Conservation (phyloP, 805 yeast species). For the Sugiyamaella mastotermitis region DNA sequence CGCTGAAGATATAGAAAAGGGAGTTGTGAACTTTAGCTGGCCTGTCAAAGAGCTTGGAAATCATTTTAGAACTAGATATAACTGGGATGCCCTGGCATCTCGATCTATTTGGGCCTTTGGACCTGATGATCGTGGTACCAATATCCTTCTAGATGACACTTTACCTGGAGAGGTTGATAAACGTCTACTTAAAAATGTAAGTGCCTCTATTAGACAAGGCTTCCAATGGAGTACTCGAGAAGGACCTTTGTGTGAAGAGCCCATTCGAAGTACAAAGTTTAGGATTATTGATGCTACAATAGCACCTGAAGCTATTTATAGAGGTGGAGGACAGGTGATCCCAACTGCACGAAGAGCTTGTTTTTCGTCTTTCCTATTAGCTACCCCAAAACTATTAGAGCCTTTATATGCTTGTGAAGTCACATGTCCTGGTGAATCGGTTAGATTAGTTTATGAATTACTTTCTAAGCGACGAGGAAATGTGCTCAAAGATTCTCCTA, state of each 20-base stretch:
- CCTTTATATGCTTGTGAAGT: constrained; percentile 65
- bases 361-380: constrained; percentile 70
- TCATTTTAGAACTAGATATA: constrained; percentile 48
- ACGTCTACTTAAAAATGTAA: constrained; percentile 37
- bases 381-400: constrained; percentile 74
- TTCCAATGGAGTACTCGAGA: constrained; percentile 77
- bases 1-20: constrained; percentile 49
- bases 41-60: constrained; percentile 45
- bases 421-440: constrained; percentile 46
- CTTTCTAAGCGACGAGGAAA: constrained; percentile 68
- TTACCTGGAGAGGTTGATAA: constrained; percentile 65
- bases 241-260: constrained; percentile 92
- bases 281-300: constrained; percentile 57
- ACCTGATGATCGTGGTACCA: constrained; percentile 48
- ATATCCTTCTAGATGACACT: constrained; percentile 63
- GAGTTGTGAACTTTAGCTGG: constrained; percentile 32
- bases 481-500: constrained; percentile 41
- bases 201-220: constrained; percentile 62
- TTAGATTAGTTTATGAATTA: constrained; percentile 43
- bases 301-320: constrained; percentile 41
- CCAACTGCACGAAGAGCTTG: constrained; percentile 83
- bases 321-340: constrained; percentile 64
- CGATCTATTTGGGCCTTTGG: constrained; percentile 78
- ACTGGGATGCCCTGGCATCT: constrained; percentile 81
- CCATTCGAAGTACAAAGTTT: constrained; percentile 63